These are phyloP conservation scores for Volvox carteri DNA, from an alignment of 163 green algal species.

Conservation along the genomic window DNA sequence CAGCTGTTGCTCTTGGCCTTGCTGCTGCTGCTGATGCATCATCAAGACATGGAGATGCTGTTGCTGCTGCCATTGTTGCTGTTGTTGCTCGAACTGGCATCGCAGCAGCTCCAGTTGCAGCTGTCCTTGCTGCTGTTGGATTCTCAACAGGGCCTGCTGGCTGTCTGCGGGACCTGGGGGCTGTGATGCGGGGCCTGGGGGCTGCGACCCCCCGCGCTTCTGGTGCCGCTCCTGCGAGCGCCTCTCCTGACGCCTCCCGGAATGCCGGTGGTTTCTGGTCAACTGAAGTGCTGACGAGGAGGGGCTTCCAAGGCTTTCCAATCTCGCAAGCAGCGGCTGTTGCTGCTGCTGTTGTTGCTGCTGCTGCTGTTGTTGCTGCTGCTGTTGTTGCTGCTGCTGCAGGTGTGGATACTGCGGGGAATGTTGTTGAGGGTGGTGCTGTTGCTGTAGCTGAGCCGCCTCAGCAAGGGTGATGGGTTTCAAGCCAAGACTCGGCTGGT, in stretches of 20 bases:
- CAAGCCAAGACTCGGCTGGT: background rate
- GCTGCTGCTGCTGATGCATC: background rate
- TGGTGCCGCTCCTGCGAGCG: background rate
- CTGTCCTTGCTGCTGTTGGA: background rate
- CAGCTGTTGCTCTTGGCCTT: background rate
- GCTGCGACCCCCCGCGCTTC: background rate
- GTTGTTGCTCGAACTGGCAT: background rate
- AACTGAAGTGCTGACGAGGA: background rate
- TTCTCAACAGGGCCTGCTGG: background rate
- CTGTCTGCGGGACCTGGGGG: background rate
- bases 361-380: background rate
- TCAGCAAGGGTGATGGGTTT: background rate
- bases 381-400: background rate
- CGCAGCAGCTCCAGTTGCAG: background rate
- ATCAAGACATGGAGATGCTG: background rate
- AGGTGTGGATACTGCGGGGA: too few species aligned
- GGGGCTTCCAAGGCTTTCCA: background rate
- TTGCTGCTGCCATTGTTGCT: conserved; percentile 4
- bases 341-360: conserved; percentile 1
- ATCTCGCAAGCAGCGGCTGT: background rate
- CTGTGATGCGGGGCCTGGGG: background rate
- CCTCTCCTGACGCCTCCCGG: too few species aligned
- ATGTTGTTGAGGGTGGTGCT: too few species aligned
- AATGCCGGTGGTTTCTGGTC: background rate
- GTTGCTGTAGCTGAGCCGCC: too few species aligned